Evolutionary conservation across 2,329 filamentous ascomycete species (phyloP), one percentile per base, ranked within the genome.

Genomic region (Penicillium sp.): DNA sequence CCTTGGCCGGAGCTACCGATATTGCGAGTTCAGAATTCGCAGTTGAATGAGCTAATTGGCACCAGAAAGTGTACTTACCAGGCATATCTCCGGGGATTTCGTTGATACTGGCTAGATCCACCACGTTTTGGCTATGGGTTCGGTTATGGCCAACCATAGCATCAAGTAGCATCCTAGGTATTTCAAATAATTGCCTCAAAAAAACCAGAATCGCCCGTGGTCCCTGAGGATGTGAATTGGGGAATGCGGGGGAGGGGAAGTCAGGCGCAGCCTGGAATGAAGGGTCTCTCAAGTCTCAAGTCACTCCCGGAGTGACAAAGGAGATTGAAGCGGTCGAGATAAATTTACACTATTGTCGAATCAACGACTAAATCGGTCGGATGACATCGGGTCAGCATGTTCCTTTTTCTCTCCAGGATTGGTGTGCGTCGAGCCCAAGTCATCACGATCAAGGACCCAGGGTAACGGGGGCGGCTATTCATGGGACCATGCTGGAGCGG

Each of bases 101-200:
- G 59, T 71, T 74, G 60, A 77, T 77, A 56, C 75, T 75, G 53
- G 73, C 68, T 39, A 77, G 70, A 59, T 77, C 73, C 52, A 72
- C 69, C 56, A 70, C 64, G 61, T 73, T 67, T 54, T 72, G 67
- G 64, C 66, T 75, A 60, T 66, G 66, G 59, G 68, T 63, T 58
- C 63, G 58, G 58, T 70, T 67, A 60, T 76, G 73, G 57, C 66
- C 68, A 55, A 73, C 70, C 73, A 77, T 77, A 61, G 68, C 68
- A 65, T 69, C 73, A 58, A 70, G 57, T 58, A 74, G 64, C 73
- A 75, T 75, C 52, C 61, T 69, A 59, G 24, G 21, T 29, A 55
- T 44, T 19, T 27, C 4, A 52, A 46, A 27, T 27, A 21, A 60
- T 57, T 39, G 33, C 48, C 50, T 53, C 22, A 16, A 29, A 31